phyloP scores from a whole-genome alignment of 371 early-diverging fungal genomes.

The Circinella umbellata region DNA sequence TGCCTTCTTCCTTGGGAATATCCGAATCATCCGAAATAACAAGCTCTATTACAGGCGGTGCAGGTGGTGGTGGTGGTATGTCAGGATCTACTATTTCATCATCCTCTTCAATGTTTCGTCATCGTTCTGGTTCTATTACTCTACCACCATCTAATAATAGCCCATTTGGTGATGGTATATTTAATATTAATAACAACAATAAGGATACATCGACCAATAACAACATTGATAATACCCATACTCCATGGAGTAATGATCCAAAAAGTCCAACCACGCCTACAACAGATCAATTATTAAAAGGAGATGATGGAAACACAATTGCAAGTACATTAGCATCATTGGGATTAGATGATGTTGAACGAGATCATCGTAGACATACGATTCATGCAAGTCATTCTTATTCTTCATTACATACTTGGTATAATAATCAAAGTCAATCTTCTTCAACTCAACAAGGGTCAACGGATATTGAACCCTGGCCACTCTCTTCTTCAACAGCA shows the following conservation, averaged over 20 bases:
- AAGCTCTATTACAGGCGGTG: too few species aligned
- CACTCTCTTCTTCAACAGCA: slow-evolving; percentile 8
- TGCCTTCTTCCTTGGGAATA: slow-evolving; percentile 16
- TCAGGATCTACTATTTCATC: slow-evolving; percentile 16
- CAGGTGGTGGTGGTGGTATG: too few species aligned
- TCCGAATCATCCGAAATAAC: too few species aligned
- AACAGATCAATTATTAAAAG: slow-evolving; percentile 42
- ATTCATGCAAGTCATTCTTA: slow-evolving; percentile 36
- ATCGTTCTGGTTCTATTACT: slow-evolving; percentile 56
- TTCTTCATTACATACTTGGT: slow-evolving; percentile 30
- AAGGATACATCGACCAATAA: too few species aligned
- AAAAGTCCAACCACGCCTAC: slow-evolving; percentile 41
- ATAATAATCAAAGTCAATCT: slow-evolving; percentile 8
- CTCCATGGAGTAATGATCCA: slow-evolving; percentile 13
- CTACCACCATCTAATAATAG: slow-evolving; percentile 15
- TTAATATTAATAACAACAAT: not conserved
- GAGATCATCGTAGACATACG: slow-evolving; percentile 5
- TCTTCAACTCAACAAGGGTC: not conserved
- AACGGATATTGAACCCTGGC: not conserved
- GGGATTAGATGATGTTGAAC: slow-evolving; percentile 64
- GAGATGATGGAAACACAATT: slow-evolving; percentile 57
- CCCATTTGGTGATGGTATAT: slow-evolving; percentile 31
- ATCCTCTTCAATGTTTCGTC: slow-evolving; percentile 44
- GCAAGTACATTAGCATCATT: slow-evolving; percentile 73
- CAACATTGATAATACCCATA: too few species aligned